phyloP scores from a whole-genome alignment of 768 basidiomycete species.

The Suillus spraguei region DNA sequence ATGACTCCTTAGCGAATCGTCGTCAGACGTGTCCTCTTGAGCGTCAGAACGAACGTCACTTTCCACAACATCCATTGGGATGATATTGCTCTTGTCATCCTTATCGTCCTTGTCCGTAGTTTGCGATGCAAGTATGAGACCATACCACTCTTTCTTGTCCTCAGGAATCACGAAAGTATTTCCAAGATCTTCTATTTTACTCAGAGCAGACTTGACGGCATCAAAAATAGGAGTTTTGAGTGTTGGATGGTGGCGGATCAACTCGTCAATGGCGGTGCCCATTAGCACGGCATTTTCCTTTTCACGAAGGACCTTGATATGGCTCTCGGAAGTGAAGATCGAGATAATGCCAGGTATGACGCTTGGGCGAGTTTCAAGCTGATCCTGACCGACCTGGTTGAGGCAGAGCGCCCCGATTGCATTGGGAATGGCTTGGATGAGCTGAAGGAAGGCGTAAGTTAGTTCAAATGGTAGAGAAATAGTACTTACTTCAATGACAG shows the following conservation, averaged over 20 bases:
- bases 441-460: constrained; percentile 44
- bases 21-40: constrained; percentile 20
- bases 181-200: constrained; percentile 76
- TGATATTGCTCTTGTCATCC: constrained; percentile 12
- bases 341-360: constrained; percentile 86
- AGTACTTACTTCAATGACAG: constrained; percentile 76
- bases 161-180: constrained; percentile 55
- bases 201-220: constrained; percentile 68
- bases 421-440: constrained; percentile 91
- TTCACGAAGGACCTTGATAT: constrained; percentile 83
- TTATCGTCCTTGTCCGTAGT: constrained; percentile 9
- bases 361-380: constrained; percentile 72
- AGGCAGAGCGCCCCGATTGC: constrained; percentile 96
- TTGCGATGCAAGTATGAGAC: constrained; percentile 40
- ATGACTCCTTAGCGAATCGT: constrained; percentile 54
- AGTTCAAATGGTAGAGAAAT: neutral
- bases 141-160: constrained; percentile 70
- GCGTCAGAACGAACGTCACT: constrained; percentile 19
- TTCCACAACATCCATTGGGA: constrained; percentile 49
- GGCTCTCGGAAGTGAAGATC: constrained; percentile 83
- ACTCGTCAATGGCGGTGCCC: constrained; percentile 91
- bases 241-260: constrained; percentile 92
- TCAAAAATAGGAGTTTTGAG: constrained; percentile 82
- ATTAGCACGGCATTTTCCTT: constrained; percentile 91
- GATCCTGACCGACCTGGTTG: constrained; percentile 85